phyloP scores from a whole-genome alignment of 108 stramenopile species.

The Cyclotella choctawhatcheeana region DNA sequence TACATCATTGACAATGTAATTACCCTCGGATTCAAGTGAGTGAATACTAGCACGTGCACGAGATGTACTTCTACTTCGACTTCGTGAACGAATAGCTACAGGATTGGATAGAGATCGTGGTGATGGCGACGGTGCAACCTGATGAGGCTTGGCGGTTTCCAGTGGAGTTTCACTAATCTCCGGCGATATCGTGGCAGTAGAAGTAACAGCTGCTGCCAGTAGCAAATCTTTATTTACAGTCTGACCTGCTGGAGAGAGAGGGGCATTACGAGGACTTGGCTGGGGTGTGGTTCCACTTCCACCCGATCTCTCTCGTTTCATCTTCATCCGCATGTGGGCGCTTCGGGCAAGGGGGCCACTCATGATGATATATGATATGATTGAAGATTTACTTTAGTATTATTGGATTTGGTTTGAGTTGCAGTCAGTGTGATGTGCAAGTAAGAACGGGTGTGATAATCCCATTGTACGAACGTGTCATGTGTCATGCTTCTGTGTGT shows the following conservation, averaged over 20 bases:
- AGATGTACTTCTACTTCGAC: not conserved
- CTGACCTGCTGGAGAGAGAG: not conserved
- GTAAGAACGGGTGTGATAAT: too few relatives aligned
- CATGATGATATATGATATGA: constrained; percentile 16
- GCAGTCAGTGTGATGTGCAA: too few relatives aligned
- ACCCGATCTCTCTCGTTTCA: constrained; percentile 24
- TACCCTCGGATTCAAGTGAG: constrained; percentile 5
- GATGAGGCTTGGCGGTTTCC: not conserved
- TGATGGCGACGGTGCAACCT: not conserved
- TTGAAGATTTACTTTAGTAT: not conserved
- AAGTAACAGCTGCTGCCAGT: not conserved
- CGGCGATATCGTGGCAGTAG: not conserved
- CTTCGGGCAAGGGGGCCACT: constrained; percentile 42
- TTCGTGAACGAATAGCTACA: not conserved
- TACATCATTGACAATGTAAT: not conserved
- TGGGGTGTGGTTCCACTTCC: constrained; percentile 2
- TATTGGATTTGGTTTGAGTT: not conserved
- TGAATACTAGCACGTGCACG: not conserved
- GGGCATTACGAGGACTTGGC: not conserved
- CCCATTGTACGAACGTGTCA: too few relatives aligned
- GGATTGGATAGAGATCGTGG: not conserved
- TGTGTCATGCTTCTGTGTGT: too few relatives aligned
- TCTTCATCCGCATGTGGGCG: constrained; percentile 53
- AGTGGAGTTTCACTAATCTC: not conserved
- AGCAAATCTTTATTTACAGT: constrained; percentile 5